These are phyloP conservation scores for Marasmius tenuissimus DNA, from an alignment of 1,284 basidiomycete genomes.

Conservation along the genomic window DNA sequence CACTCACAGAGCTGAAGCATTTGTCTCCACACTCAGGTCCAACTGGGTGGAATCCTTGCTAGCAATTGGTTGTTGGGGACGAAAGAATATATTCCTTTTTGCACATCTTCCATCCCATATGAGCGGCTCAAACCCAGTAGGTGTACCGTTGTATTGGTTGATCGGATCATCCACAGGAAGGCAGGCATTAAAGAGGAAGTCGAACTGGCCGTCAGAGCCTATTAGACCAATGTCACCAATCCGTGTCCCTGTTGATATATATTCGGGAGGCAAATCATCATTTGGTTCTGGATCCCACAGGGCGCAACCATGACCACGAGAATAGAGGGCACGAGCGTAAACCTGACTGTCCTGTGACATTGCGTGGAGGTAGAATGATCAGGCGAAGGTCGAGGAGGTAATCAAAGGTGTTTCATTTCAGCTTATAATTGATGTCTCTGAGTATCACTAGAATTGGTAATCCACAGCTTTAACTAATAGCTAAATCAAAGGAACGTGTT, in stretches of 20 bases:
- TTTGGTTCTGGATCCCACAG: constrained; percentile 16
- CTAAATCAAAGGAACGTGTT: too few relatives aligned
- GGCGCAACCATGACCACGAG: constrained; percentile 13
- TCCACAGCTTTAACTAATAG: too few relatives aligned
- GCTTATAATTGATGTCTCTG: too few relatives aligned
- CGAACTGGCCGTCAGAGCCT: constrained; percentile 15
- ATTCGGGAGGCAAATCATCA: constrained; percentile 6
- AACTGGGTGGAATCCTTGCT: neutral
- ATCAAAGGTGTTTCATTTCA: too few relatives aligned
- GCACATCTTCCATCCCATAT: neutral
- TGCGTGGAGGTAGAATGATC: too few relatives aligned
- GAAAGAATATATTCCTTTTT: neutral
- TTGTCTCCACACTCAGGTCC: neutral
- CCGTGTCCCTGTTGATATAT: constrained; percentile 11
- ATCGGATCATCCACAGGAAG: constrained; percentile 13
- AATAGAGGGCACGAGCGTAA: neutral
- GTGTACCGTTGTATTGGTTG: constrained; percentile 8
- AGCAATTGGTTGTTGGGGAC: neutral
- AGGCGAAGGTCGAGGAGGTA: too few relatives aligned
- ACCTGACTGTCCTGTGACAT: constrained; percentile 3
- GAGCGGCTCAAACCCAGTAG: neutral
- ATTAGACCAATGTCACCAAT: constrained; percentile 24
- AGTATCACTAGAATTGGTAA: too few relatives aligned
- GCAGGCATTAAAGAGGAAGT: constrained; percentile 23
- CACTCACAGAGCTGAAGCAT: neutral